These are phyloP conservation scores for Magnusiomyces tetraspermus DNA, from an alignment of 1,139 yeast genomes.

Conservation along the genomic window DNA sequence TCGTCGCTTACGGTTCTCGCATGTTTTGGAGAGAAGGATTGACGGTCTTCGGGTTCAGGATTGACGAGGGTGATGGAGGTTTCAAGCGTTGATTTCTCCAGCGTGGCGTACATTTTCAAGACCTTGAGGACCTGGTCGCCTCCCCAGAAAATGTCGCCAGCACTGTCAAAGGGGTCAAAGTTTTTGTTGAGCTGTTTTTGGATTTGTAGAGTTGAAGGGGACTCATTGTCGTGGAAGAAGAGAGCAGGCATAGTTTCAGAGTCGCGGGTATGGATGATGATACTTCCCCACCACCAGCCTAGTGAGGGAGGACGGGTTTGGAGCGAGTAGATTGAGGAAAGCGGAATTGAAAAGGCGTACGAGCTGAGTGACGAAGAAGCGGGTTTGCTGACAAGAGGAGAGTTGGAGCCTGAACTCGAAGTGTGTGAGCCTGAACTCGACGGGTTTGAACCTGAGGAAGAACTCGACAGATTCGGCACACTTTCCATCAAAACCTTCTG, in stretches of 20 bases:
- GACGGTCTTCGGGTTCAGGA: constrained; percentile 68
- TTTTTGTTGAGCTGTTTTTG: constrained; percentile 50
- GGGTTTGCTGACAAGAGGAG: constrained; percentile 43
- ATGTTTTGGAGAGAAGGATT: constrained; percentile 60
- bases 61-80: constrained; percentile 65
- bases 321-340: constrained; percentile 60
- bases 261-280: constrained; percentile 57
- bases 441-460: constrained; percentile 45
- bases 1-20: constrained; percentile 26
- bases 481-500: constrained; percentile 29
- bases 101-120: constrained; percentile 45
- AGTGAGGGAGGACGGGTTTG: constrained; percentile 75
- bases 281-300: constrained; percentile 90
- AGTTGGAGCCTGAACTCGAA: constrained; percentile 15
- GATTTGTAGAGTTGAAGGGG: constrained; percentile 59
- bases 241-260: constrained; percentile 71
- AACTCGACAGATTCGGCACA: constrained; percentile 45
- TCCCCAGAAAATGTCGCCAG: constrained; percentile 75
- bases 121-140: constrained; percentile 64
- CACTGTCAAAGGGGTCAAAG: constrained; percentile 66
- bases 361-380: constrained; percentile 45
- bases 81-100: constrained; percentile 64
- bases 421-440: too few species aligned
- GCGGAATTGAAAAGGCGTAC: constrained; percentile 54
- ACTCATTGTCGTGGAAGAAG: constrained; percentile 87